Evolutionary conservation across 169 alveolate genomes (phyloP), one percentile per base, ranked within the genome.

Genomic region (Cytauxzoon felis): DNA sequence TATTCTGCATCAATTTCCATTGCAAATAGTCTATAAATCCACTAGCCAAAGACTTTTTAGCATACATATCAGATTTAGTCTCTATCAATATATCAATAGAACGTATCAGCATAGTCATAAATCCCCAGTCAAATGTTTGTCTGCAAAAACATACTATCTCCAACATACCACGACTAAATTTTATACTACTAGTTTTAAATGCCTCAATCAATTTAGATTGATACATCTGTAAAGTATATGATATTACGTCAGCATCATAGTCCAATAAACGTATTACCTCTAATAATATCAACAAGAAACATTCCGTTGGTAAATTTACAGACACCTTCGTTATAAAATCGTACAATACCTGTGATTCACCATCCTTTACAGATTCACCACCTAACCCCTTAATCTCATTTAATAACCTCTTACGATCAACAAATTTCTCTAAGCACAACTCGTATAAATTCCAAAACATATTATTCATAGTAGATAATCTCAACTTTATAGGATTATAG

Each of bases 121-220:
- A 73, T 8, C 84, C 84, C 84, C 84, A 73, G 64, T 73, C 84
- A 42, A 73, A 73, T 34, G 50, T 52, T 49, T 73, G 84, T 30
- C 84, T 38, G 72, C 84, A 73, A 45, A 40, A 73, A 57, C 81
- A 73, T 16, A 73, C 84, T 16, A 73, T 63, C 23, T 73, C 84
- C 64, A 73, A 53, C 6, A 73, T 30, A 9, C 84, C 84, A 50
- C 69, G 41, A 72, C 84, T 73, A 41, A 73, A 61, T 49, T 58
- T 73, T 5, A 73, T 63, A 40, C 43, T 42, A n/a, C 64, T 73
- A 27, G 48, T 24, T 32, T 73, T 73, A 60, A 73, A 73, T 11
- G 65, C 36, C 51, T 73, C 84, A 33, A 73, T 24, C 18, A 73
- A 57, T 9, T 41, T 34, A 30, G 69, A 58, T 21, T 73, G 84